Percentiles rank a stretch among this genome's conserved stretches.
phyloP scores from a whole-genome alignment of 2,329 filamentous ascomycete genomes.

The Claviceps fusiformis region DNA sequence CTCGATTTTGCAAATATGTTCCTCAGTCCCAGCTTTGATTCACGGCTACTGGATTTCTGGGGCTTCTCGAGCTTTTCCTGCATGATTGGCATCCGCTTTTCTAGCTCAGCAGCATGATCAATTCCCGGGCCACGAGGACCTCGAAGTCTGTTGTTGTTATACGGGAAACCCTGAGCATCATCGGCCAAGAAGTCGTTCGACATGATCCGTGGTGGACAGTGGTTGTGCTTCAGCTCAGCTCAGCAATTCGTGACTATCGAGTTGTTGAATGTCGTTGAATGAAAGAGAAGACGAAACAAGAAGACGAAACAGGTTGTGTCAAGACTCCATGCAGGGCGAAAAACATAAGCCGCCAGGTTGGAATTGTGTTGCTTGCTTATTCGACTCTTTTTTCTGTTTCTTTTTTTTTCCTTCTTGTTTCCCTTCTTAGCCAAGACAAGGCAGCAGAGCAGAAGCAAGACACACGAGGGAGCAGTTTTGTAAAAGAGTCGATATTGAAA shows the following conservation, averaged over 20 bases:
- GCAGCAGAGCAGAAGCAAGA: neutral
- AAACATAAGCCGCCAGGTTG: neutral
- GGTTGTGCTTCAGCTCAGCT: neutral
- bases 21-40: slow-evolving; percentile 38
- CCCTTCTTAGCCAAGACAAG: neutral
- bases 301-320: neutral
- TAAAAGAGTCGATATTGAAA: neutral
- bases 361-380: neutral
- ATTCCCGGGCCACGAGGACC: slow-evolving; percentile 14
- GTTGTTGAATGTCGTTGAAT: neutral
- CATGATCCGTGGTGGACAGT: slow-evolving; percentile 1
- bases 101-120: slow-evolving; percentile 4
- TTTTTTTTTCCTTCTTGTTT: neutral
- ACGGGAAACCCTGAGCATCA: slow-evolving; percentile 1
- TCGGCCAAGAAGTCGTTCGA: slow-evolving; percentile 1
- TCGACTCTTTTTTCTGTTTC: neutral
- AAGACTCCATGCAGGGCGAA: neutral
- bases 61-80: slow-evolving; percentile 19
- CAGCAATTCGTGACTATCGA: too few relatives aligned
- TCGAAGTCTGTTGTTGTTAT: slow-evolving; percentile 10
- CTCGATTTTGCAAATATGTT: slow-evolving; percentile 37
- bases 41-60: slow-evolving; percentile 30
- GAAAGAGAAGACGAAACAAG: neutral
- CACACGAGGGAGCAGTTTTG: neutral
- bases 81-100: slow-evolving; percentile 17